phyloP scores from a whole-genome alignment of 139 green algal species.

The Micractinium conductrix region DNA sequence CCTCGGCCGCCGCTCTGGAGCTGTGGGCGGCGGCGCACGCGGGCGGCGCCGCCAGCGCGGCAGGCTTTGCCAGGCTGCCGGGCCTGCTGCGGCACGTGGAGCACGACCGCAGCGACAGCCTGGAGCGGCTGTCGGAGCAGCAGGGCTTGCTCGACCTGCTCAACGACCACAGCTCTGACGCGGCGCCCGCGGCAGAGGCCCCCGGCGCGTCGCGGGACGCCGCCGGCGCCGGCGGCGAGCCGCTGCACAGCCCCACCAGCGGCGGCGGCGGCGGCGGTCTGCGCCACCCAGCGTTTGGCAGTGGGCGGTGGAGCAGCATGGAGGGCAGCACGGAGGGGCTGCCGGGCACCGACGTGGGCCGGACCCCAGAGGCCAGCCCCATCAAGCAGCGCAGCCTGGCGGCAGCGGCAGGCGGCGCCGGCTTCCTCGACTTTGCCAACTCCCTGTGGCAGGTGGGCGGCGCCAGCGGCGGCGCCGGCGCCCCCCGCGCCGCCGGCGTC shows the following conservation, averaged over 20 bases:
- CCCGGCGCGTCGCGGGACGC: background rate
- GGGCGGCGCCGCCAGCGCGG: background rate
- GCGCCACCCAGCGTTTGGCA: background rate
- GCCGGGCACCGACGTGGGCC: background rate
- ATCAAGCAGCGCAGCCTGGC: background rate
- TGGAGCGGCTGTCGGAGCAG: slow-evolving; percentile 32
- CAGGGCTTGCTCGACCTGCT: slow-evolving; percentile 28
- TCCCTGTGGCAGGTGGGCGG: background rate
- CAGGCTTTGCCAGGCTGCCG: background rate
- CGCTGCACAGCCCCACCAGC: slow-evolving; percentile 5
- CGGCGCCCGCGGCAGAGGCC: background rate
- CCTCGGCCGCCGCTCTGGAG: background rate
- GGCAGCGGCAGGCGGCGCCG: background rate
- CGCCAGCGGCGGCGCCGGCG: background rate
- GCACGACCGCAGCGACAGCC: slow-evolving; percentile 28
- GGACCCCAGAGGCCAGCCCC: background rate
- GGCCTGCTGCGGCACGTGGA: slow-evolving; percentile 16
- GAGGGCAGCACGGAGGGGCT: slow-evolving; percentile 6
- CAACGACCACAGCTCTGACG: background rate
- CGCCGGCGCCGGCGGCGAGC: background rate
- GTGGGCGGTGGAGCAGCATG: slow-evolving; percentile 25
- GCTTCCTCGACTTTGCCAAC: slow-evolving; percentile 4
- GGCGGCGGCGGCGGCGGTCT: slow-evolving; percentile 2
- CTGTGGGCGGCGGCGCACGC: background rate
- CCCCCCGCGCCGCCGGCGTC: background rate